Base-by-base conservation (phyloP, 768 basidiomycete genomes). In the Paxillus ammoniavirescens region DNA sequence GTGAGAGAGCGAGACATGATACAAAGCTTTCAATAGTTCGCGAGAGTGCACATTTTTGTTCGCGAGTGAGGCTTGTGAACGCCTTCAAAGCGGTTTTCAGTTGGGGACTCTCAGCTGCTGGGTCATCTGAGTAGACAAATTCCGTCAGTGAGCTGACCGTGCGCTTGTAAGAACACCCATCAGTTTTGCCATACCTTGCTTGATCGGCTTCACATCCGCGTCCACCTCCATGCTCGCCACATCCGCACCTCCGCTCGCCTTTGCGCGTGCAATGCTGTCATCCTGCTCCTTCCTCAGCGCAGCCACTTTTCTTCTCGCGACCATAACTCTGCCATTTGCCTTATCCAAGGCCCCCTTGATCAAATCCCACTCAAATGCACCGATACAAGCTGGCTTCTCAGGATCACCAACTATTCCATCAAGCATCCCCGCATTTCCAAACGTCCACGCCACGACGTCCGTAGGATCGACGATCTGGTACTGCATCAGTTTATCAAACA, bases 401-500 rank as follows among this genome's bases (percentile, higher is more conserved):
- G 26, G 26, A 72, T 48, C 42, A 74, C 76, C 3, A 35, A 69
- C 71, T 42, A 8, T 3, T 10, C 0, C 28, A 2, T 40, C 38
- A 17, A 40, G n/a, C 15, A 7, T 17, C 18, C 75, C 75, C 17
- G 81, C 80, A 55, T 82, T 79, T 47, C 73, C 66, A 69, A 98
- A 96, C 15, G 87, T 82, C 89, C 91, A 96, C 4, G 74, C 75
- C 50, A 97, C 87, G 8, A 98, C 88, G 59, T 99, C 95, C 14
- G 85, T 84, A 0, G 95, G 93, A 61, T 98, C 94, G 38, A 98
- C 88, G 52, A 98, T 91, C 66, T 97, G 94, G 72, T 99, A 99
- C 67, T 98, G 96, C 84, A 98, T 90, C 50, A 98, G 75, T 73
- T 99, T 99, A 77, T 98, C 97, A 57, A 96, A 87, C 8, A 98